Base-by-base conservation (phyloP, 345 rosid species). In the Jatropha curcas region DNA sequence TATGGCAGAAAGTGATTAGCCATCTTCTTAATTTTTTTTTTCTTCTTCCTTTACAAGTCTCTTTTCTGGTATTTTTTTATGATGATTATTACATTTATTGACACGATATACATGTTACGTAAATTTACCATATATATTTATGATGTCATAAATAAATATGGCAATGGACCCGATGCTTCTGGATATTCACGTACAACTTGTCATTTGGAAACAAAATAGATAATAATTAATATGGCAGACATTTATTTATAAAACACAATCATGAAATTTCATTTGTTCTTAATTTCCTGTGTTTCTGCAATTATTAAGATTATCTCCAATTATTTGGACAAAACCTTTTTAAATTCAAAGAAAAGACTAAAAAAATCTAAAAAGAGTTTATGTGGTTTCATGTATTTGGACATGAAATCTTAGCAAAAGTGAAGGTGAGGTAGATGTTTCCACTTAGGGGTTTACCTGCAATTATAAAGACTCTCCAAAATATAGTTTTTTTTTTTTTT, bases 1-100 rank as follows among this genome's bases (percentile, higher is more conserved):
- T 65, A 73, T 55, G 35, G 57, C 68, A 61, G 34, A 73, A 81
- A 76, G 87, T 79, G n/a, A n/a, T n/a, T 80, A 55, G 33, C 77
- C 17, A 55, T 70, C 75, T 10, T 62, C 65, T 30, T 19, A 24
- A 37, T 43, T 65, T 3, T 28, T 31, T 1, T 33, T 33, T 27
- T 43, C 7, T 22, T 46, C 13, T n/a, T n/a, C 51, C 24, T 46
- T 72, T 51, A 1, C 6, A 16, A 3, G 16, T 16, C n/a, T 48
- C n/a, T 48, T 48, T 48, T 48, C 17, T 16, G n/a, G 5, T 46
- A 8, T 22, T 55, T 28, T 46, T 45, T 39, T 4, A 19, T 68
- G 20, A 51, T 30, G 50, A 30, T 20, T 46, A 50, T 50, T 3
- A n/a, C 59, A 67, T 51, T 13, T 34, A 9, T 51, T 46, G 11